Percentiles rank a stretch among this genome's conserved stretches.
phyloP scores from a whole-genome alignment of 306 rosid genomes.

The Inga laurina region DNA sequence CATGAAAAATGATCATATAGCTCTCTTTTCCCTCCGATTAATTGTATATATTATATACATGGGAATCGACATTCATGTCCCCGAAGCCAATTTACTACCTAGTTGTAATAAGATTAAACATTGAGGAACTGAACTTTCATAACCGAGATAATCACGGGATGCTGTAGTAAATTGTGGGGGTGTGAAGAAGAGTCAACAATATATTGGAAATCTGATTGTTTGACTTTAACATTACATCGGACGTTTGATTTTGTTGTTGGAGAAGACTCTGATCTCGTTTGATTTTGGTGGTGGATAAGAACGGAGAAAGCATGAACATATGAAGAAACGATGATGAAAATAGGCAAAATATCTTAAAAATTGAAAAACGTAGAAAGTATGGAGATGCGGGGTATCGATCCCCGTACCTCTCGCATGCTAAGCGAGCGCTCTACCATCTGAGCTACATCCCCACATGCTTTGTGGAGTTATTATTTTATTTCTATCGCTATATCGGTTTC shows the following conservation, averaged over 20 bases:
- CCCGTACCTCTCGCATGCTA: slow-evolving; percentile 80
- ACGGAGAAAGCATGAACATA: too few species aligned
- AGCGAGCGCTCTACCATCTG: slow-evolving; percentile 89
- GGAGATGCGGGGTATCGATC: slow-evolving; percentile 81
- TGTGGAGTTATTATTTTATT: too few species aligned
- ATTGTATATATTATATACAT: neutral
- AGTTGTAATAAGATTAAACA: neutral
- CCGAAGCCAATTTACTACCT: neutral
- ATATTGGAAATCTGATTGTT: neutral
- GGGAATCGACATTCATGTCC: neutral
- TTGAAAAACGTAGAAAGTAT: neutral
- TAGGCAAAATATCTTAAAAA: too few species aligned
- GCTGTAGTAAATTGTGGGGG: neutral
- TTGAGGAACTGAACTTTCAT: neutral
- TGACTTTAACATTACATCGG: too few species aligned
- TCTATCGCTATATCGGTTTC: accelerated
- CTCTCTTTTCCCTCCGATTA: neutral
- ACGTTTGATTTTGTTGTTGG: neutral
- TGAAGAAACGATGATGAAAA: too few species aligned
- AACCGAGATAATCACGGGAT: neutral
- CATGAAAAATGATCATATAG: neutral
- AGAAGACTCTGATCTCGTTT: neutral
- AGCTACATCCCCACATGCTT: slow-evolving; percentile 59
- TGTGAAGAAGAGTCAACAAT: neutral
- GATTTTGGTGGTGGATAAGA: neutral